phyloP scores from a whole-genome alignment of 768 basidiomycete species.

The Leccinum truebloodii region DNA sequence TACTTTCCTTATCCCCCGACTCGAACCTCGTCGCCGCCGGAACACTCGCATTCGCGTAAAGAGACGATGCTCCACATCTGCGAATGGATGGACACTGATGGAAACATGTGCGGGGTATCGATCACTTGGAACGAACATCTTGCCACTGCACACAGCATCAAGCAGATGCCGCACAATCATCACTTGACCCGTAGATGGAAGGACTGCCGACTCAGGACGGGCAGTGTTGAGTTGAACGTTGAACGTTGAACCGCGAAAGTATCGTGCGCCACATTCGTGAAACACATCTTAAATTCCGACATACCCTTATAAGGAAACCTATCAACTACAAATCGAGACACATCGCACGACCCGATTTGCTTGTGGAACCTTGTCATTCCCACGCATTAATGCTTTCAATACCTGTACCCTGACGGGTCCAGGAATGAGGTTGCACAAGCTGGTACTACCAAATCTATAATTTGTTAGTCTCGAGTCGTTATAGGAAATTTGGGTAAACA shows the following conservation, averaged over 20 bases:
- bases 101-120: not conserved
- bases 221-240: not conserved
- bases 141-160: not conserved
- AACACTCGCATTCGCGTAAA: not conserved
- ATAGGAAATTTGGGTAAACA: too few species aligned
- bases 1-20: not conserved
- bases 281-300: too few species aligned
- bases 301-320: too few species aligned
- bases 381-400: too few species aligned
- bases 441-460: too few species aligned
- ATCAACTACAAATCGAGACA: too few species aligned
- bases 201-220: conserved; percentile 5
- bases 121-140: conserved; percentile 14
- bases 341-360: too few species aligned
- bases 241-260: conserved; percentile 9
- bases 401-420: too few species aligned
- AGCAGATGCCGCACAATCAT: accelerated
- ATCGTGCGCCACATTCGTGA: conserved; percentile 19
- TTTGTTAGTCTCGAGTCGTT: too few species aligned
- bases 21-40: conserved; percentile 5
- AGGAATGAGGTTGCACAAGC: too few species aligned
- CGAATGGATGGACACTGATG: conserved; percentile 6
- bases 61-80: not conserved
- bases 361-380: too few species aligned
- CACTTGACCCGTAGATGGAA: conserved; percentile 8